A percentile compares a stretch with the other conserved stretches of the same genome.
phyloP scores from a whole-genome alignment of 495 filamentous ascomycete genomes.

The Penicillium lagena region DNA sequence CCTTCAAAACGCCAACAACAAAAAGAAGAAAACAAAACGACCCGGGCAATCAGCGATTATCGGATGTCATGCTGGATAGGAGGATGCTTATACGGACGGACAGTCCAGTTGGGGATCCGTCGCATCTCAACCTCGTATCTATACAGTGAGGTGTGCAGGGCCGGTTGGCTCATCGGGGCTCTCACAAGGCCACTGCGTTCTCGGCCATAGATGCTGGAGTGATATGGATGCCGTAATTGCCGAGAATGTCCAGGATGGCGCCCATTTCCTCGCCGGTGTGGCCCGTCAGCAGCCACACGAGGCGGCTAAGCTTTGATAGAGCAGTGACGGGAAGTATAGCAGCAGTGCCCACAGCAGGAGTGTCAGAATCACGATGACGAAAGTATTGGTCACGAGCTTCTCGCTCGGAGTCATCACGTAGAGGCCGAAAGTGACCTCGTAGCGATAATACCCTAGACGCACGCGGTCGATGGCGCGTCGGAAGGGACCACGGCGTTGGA shows the following conservation, averaged over 20 bases:
- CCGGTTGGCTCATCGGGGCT: background rate
- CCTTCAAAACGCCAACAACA: conserved; percentile 2
- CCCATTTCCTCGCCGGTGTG: conserved; percentile 27
- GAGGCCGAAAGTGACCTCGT: conserved; percentile 67
- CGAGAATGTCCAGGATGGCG: conserved; percentile 24
- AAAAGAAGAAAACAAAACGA: background rate
- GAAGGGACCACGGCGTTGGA: conserved; percentile 18
- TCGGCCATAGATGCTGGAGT: conserved; percentile 9
- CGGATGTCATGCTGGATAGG: background rate
- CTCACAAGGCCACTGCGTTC: conserved; percentile 7
- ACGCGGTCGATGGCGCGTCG: conserved; percentile 44
- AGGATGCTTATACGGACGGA: background rate
- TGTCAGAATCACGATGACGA: conserved; percentile 27
- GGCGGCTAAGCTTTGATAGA: conserved; percentile 28
- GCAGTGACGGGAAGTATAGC: conserved; percentile 34
- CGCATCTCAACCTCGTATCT: background rate
- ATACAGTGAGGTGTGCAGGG: background rate
- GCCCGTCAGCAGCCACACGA: conserved; percentile 37
- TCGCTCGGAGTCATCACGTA: conserved; percentile 70
- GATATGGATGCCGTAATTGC: conserved; percentile 14
- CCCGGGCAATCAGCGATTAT: too few relatives aligned
- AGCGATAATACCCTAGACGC: conserved; percentile 65
- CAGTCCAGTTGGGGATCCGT: background rate
- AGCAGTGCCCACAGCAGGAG: conserved; percentile 33
- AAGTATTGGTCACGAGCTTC: conserved; percentile 61